Base-by-base conservation (phyloP, 2,329 filamentous ascomycete genomes). In the Cladorrhinum sp. region DNA sequence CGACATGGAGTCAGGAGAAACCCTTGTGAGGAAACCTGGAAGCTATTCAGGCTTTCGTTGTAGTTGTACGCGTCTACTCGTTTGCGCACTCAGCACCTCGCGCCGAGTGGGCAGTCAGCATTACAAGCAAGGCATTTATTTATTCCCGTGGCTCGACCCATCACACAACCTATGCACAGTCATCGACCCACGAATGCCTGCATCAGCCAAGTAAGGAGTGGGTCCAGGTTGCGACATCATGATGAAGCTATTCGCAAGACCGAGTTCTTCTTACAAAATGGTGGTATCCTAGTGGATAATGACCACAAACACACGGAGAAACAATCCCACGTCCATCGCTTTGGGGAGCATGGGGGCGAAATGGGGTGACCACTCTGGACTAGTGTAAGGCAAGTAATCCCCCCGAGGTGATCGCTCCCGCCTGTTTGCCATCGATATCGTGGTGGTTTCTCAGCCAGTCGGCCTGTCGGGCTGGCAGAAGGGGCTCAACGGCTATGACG, bases 371-470 rank as follows among this genome's bases (percentile, higher is more conserved):
- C 18, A 29, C 12, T 27, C 23, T 10, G 18, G 6, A 49, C 41
- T 56, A 51, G 24, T 10, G 20, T 22, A 51, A 58, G 29, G 56
- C 36, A 63, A 61, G 49, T 50, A 48, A 36, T 54, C 23, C 57
- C 22, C 52, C 54, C 54, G 49, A 54, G 54, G 51, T 54, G 64
- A 62, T 62, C 59, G 55, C 55, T 20, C 41, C 41, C 41, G 10
- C 41, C 18, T 36, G 32, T 22, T 45, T 57, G 49, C 52, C 49
- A 41, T 45, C 48, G 32, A 24, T 56, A 57, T 60, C 62, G 62
- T 64, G 64, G 64, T 57, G 27, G 48, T 10, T 27, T 62, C 36
- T 58, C 50, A 60, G 16, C 60, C 63, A 64, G 55, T 66, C 50
- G 56, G 54, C 57, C 23, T 45, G 41, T 45, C 41, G 41, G 18